A percentile compares a stretch with the other conserved stretches of the same genome.
Evolutionary conservation across 805 yeast genomes (phyloP).

Genomic region (Starmerella potacharoeniae): DNA sequence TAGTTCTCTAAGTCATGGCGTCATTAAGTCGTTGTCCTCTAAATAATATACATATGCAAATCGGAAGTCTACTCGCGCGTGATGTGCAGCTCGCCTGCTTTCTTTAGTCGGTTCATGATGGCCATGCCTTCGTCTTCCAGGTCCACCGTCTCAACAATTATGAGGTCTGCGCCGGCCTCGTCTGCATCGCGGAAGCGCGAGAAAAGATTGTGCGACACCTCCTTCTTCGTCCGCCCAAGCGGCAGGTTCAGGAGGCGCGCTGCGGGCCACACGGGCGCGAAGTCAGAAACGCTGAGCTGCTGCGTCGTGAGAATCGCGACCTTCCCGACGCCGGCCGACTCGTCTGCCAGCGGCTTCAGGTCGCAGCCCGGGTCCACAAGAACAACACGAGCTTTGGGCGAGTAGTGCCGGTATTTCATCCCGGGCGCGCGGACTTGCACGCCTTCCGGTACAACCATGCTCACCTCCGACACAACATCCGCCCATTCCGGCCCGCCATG

Average conservation of each 20-base stretch:
- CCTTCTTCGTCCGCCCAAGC: slow-evolving; percentile 41
- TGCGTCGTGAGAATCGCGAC: slow-evolving; percentile 38
- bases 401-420: slow-evolving; percentile 92
- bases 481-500: slow-evolving; percentile 63
- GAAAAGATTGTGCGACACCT: slow-evolving; percentile 68
- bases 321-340: slow-evolving; percentile 1
- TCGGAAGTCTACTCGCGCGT: background rate
- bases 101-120: slow-evolving; percentile 78
- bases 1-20: too few species aligned
- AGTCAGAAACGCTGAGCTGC: slow-evolving; percentile 25
- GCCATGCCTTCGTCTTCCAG: slow-evolving; percentile 80
- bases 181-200: slow-evolving; percentile 66
- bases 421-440: slow-evolving; percentile 86
- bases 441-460: slow-evolving; percentile 43
- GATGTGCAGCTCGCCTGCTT: slow-evolving; percentile 49
- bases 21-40: too few species aligned
- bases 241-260: slow-evolving; percentile 16
- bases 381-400: slow-evolving; percentile 77
- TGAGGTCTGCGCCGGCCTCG: slow-evolving; percentile 50
- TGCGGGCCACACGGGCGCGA: slow-evolving; percentile 9
- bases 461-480: slow-evolving; percentile 33
- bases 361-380: slow-evolving; percentile 45
- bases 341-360: background rate
- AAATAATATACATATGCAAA: background rate
- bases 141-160: slow-evolving; percentile 73